A percentile compares a stretch with the other conserved stretches of the same genome.
Evolutionary conservation across 805 yeast genomes (phyloP).

Genomic region (Tetrapisispora iriomotensis): DNA sequence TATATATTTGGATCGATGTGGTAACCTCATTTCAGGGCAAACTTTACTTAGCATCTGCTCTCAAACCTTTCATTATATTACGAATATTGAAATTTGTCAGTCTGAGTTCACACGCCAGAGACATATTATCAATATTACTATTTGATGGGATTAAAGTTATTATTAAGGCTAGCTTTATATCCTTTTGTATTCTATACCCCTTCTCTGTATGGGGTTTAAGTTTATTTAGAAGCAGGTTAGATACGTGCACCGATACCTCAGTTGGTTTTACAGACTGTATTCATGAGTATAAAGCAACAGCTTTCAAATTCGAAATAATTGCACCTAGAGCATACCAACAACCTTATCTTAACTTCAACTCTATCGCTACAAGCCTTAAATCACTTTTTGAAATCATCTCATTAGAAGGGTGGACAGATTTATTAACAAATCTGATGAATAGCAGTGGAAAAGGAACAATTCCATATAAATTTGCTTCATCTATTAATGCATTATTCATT

Average conservation of each 20-base stretch:
- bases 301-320: slow-evolving; percentile 1
- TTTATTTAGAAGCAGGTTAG: not conserved
- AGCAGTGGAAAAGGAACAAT: not conserved
- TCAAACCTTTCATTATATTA: not conserved
- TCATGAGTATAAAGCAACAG: not conserved
- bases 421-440: slow-evolving; percentile 1
- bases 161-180: not conserved
- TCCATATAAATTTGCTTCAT: not conserved
- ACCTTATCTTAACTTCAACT: slow-evolving; percentile 1
- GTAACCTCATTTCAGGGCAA: not conserved
- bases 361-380: not conserved
- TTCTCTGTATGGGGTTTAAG: slow-evolving; percentile 4
- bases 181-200: slow-evolving; percentile 2
- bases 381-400: slow-evolving; percentile 1
- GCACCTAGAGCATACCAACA: not conserved
- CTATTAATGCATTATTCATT: slow-evolving; percentile 1
- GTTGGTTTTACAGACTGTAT: not conserved
- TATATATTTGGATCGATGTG: not conserved
- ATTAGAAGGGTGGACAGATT: slow-evolving; percentile 3
- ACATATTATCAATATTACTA: not conserved
- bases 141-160: not conserved
- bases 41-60: not conserved
- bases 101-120: not conserved
- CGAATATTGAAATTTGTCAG: not conserved
- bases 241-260: not conserved